These are phyloP conservation scores for Grosmannia penicillata DNA, from an alignment of 2,329 filamentous ascomycete species.

Conservation along the genomic window DNA sequence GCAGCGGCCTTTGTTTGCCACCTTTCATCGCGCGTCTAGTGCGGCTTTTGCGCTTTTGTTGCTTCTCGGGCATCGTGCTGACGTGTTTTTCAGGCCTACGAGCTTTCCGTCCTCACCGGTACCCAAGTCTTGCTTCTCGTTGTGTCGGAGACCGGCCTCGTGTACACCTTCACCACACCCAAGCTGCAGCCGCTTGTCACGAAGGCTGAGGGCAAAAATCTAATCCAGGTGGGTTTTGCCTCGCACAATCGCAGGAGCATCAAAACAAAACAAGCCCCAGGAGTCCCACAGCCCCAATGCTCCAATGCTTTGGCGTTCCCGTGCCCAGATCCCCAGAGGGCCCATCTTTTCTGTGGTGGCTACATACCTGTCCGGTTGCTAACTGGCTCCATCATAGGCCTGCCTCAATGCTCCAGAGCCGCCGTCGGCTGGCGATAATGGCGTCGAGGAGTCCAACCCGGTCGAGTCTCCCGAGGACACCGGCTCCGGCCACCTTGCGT, in stretches of 20 bases:
- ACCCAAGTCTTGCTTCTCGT: constrained; percentile 94
- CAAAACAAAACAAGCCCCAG: too few relatives aligned
- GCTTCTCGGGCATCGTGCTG: constrained; percentile 4
- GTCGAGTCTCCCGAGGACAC: constrained; percentile 90
- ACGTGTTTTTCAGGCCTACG: constrained; percentile 56
- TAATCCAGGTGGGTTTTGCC: constrained; percentile 96
- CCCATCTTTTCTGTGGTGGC: too few relatives aligned
- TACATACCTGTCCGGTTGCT: too few relatives aligned
- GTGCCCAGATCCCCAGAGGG: too few relatives aligned
- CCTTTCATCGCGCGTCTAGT: not conserved
- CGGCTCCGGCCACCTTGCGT: constrained; percentile 58
- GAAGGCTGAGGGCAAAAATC: constrained; percentile 96
- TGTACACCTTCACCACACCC: constrained; percentile 96
- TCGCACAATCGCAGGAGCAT: too few relatives aligned
- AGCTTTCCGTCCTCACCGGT: constrained; percentile 90
- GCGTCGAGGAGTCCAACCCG: constrained; percentile 59
- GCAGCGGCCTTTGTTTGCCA: not conserved
- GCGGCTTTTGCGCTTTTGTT: not conserved
- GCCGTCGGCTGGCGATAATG: constrained; percentile 63
- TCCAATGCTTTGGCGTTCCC: too few relatives aligned
- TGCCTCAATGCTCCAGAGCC: constrained; percentile 95
- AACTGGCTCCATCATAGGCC: constrained; percentile 41
- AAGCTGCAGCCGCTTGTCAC: constrained; percentile 97
- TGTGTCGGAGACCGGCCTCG: constrained; percentile 90
- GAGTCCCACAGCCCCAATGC: too few relatives aligned